A percentile compares a stretch with the other conserved stretches of the same genome.
Evolutionary conservation across 176 grass and related monocot genomes (phyloP).

Genomic region (Rhynchospora tenuis): DNA sequence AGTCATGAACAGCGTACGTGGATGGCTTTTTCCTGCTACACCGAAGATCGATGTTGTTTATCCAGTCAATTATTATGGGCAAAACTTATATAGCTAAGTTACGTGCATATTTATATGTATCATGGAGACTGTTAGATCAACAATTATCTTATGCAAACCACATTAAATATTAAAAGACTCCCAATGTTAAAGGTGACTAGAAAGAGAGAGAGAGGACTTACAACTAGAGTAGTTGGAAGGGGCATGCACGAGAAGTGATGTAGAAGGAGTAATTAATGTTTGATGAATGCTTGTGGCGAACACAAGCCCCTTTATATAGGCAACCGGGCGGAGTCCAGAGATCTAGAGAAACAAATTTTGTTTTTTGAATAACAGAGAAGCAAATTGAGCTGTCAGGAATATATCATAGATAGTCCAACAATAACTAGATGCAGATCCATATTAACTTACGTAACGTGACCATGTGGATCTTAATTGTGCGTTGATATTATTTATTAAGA

Average conservation of each 20-base stretch:
- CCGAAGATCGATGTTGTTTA: no score
- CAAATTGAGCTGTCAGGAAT: background rate
- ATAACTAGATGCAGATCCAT: background rate
- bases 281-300: background rate
- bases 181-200: no score
- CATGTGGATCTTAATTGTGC: background rate
- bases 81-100: no score
- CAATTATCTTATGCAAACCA: no score
- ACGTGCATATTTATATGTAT: no score
- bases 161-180: no score
- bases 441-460: background rate
- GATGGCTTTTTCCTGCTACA: no score
- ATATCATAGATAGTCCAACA: background rate
- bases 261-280: background rate
- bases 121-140: no score
- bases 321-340: background rate
- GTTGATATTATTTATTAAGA: background rate
- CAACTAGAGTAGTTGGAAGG: background rate
- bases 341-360: background rate
- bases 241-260: background rate
- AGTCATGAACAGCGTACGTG: no score
- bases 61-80: no score
- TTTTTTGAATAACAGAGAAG: no score
- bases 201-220: no score
- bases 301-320: background rate